phyloP scores from a whole-genome alignment of 345 rosid species.

The Euphorbia lathyris region DNA sequence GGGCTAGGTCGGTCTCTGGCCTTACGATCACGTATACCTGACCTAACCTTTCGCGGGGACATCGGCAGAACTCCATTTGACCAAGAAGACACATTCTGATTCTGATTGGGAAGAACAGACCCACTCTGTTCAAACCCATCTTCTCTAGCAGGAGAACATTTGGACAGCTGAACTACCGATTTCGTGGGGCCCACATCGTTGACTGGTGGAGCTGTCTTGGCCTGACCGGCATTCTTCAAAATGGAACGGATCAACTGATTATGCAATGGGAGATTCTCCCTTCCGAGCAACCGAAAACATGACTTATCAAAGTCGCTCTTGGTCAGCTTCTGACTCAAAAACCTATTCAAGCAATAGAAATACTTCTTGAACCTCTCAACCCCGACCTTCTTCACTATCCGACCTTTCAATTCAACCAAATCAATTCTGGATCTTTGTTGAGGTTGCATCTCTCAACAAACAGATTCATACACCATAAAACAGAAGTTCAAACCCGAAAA shows the following conservation, averaged over 20 bases:
- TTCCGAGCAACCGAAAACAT: conserved; percentile 70
- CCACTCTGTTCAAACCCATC: conserved; percentile 57
- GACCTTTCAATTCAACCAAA: conserved; percentile 72
- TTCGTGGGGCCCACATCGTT: conserved; percentile 49
- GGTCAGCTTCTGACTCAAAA: conserved; percentile 74
- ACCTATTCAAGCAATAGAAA: conserved; percentile 70
- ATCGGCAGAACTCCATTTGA: conserved; percentile 76
- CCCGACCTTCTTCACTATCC: conserved; percentile 82
- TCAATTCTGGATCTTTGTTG: conserved; percentile 76
- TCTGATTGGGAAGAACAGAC: conserved; percentile 49
- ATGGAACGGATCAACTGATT: conserved; percentile 77
- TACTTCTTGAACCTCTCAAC: conserved; percentile 76
- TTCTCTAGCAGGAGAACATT: conserved; percentile 43
- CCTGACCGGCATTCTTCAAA: conserved; percentile 75
- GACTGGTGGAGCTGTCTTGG: conserved; percentile 57
- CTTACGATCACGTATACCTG: conserved; percentile 63
- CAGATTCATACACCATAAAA: conserved; percentile 46
- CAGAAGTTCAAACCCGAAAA: conserved; percentile 24
- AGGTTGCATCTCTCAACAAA: conserved; percentile 67
- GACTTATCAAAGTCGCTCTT: conserved; percentile 85
- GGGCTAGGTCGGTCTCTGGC: conserved; percentile 70
- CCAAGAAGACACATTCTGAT: conserved; percentile 52
- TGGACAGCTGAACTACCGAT: conserved; percentile 39
- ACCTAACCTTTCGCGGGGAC: conserved; percentile 65
- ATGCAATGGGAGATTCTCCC: conserved; percentile 85